A percentile compares a stretch with the other conserved stretches of the same genome.
Evolutionary conservation across 306 rosid species (phyloP).

Genomic region (Vigna reflexopilosa): DNA sequence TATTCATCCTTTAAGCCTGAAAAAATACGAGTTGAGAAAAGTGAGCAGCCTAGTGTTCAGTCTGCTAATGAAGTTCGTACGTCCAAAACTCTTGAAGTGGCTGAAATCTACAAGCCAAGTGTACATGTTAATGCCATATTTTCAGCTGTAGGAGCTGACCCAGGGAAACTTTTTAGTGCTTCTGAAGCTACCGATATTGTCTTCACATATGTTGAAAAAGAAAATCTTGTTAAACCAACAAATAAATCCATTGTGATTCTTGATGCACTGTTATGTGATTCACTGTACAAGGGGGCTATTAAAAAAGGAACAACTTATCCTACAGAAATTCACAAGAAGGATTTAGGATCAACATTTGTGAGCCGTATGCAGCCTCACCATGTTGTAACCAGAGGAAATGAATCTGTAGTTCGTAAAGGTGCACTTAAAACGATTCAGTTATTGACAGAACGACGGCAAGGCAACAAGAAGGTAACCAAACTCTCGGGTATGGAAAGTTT

Average conservation of each 20-base stretch:
- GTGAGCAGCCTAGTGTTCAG: constrained; percentile 59
- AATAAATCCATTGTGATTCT: constrained; percentile 66
- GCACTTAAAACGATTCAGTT: constrained; percentile 82
- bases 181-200: constrained; percentile 82
- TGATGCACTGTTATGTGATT: constrained; percentile 82
- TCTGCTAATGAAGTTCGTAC: constrained; percentile 59
- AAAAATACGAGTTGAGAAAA: constrained; percentile 70
- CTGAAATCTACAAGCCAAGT: constrained; percentile 86
- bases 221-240: constrained; percentile 78
- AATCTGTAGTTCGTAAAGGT: constrained; percentile 90
- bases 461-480: constrained; percentile 93
- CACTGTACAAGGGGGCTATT: constrained; percentile 83
- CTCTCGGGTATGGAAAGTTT: constrained; percentile 85
- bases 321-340: constrained; percentile 88
- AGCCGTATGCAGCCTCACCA: constrained; percentile 94
- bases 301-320: constrained; percentile 90
- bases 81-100: constrained; percentile 73
- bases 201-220: constrained; percentile 73
- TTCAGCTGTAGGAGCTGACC: constrained; percentile 75
- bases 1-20: constrained; percentile 90
- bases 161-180: constrained; percentile 68
- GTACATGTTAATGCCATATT: constrained; percentile 86
- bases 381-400: constrained; percentile 80
- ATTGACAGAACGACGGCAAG: constrained; percentile 89
- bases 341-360: constrained; percentile 70